Base-by-base conservation (phyloP, 129 eudicot genomes). In the Flaveria linearis region DNA sequence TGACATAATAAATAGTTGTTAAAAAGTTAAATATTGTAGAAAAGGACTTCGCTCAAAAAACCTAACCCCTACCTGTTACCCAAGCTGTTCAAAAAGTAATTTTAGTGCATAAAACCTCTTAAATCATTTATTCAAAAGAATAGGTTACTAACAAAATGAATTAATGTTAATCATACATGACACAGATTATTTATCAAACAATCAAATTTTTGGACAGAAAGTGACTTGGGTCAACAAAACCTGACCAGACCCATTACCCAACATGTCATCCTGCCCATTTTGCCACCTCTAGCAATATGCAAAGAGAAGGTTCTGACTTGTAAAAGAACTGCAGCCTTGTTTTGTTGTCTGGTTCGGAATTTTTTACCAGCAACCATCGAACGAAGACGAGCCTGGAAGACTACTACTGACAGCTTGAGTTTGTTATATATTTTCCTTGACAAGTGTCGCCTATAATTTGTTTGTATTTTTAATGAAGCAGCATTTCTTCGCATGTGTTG, bases 321-420 rank as follows among this genome's bases (percentile, higher is more conserved):
- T 78, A 93, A 84, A 39, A 65, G 49, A 61, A 80, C 82, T 47
- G 99, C 89, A 30, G 97, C 97, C 77, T 86, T 91, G 47, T 80
- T 47, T 83, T 80, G 84, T 73, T 84, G 90, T 81, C 58, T 94
- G 71, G 41, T 70, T 83, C 93, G 86, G 73, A 94, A 89, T 60
- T 89, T 83, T 64, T 71, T 81, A 57, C 83, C 86, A 71, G 89
- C 89, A 77, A 87, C 92, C 92, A 87, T 81, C 68, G 88, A 85
- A 70, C 92, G 81, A 64, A 90, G 72, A 51, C 97, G 93, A 46
- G 92, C 83, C 83, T 94, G 99, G 75, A 94, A 62, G 65, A 83
- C 39, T 69, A 89, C 41, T 52, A 85, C 92, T 17, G 93, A 87
- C 36, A 78, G 45, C 69, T 84, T 86, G 55, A 87, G 81, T 56